Percentiles rank a stretch among this genome's conserved stretches.
phyloP scores from a whole-genome alignment of 2,329 filamentous ascomycete species.

The Westerdykella ornata region DNA sequence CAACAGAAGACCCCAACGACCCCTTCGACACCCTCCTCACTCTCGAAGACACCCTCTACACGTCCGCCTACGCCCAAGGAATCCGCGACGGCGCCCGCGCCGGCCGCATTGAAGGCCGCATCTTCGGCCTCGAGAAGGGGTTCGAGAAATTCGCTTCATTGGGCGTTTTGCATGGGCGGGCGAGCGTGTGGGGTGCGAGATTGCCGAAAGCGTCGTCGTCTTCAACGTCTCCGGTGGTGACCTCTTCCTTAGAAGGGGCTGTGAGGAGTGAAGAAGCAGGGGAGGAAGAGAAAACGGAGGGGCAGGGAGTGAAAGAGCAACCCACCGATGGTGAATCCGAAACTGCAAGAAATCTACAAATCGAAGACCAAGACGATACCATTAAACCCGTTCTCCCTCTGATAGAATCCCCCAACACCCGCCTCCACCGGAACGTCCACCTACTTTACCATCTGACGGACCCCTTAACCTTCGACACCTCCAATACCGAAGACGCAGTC shows the following conservation, averaged over 20 bases:
- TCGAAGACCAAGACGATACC: too few species aligned
- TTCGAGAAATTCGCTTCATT: constrained; percentile 86
- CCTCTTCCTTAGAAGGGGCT: too few species aligned
- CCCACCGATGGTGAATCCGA: background rate
- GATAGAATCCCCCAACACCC: constrained; percentile 45
- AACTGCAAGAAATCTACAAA: too few species aligned
- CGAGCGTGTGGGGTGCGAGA: constrained; percentile 76
- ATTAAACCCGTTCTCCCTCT: too few species aligned
- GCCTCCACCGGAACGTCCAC: constrained; percentile 70
- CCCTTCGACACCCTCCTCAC: constrained; percentile 53
- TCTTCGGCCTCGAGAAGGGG: constrained; percentile 85
- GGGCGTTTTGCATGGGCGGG: constrained; percentile 69
- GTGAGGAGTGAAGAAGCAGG: too few species aligned
- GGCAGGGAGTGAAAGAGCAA: background rate
- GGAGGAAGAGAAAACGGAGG: background rate
- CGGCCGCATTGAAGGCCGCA: constrained; percentile 79
- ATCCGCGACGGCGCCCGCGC: constrained; percentile 66
- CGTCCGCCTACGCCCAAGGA: constrained; percentile 72
- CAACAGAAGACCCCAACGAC: constrained; percentile 26
- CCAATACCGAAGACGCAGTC: constrained; percentile 83
- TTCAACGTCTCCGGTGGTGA: too few species aligned
- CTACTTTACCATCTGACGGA: constrained; percentile 73
- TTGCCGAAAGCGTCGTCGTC: too few species aligned
- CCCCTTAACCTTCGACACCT: constrained; percentile 65
- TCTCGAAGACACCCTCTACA: constrained; percentile 66